phyloP scores from a whole-genome alignment of 176 grass and related monocot genomes.

The Aegilops tauschii region DNA sequence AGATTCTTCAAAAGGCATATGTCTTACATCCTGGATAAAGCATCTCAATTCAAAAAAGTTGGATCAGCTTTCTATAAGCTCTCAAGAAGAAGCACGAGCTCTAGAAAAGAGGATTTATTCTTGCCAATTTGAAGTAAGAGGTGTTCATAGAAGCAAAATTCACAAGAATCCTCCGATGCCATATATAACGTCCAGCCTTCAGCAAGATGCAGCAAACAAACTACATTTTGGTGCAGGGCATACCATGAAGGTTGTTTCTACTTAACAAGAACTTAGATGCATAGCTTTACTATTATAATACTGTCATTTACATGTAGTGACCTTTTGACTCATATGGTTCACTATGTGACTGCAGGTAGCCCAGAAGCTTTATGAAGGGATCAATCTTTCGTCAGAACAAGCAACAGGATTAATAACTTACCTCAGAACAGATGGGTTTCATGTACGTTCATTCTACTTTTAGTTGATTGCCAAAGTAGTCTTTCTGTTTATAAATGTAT shows the following conservation, averaged over 20 bases:
- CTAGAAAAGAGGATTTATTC: conserved; percentile 56
- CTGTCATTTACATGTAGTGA: neutral
- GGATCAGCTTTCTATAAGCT: conserved; percentile 72
- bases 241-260: conserved; percentile 87
- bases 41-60: conserved; percentile 69
- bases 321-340: neutral
- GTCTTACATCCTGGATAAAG: conserved; percentile 57
- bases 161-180: conserved; percentile 77
- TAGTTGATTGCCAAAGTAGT: conserved; percentile 3
- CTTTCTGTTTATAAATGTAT: conserved; percentile 17
- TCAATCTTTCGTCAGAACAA: conserved; percentile 76
- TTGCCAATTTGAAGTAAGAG: conserved; percentile 64
- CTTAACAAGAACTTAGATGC: conserved; percentile 18
- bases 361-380: conserved; percentile 90
- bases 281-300: neutral
- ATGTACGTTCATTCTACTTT: conserved; percentile 62
- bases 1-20: conserved; percentile 32
- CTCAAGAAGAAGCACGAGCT: conserved; percentile 49
- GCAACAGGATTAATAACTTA: conserved; percentile 95
- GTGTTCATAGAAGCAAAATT: conserved; percentile 64
- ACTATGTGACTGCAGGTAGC: conserved; percentile 64
- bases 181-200: conserved; percentile 95
- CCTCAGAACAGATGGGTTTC: conserved; percentile 88
- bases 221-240: conserved; percentile 62
- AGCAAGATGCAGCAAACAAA: conserved; percentile 87